Conservation (phyloP, 805 yeast genomes). For the Kuraishia floccosa region DNA sequence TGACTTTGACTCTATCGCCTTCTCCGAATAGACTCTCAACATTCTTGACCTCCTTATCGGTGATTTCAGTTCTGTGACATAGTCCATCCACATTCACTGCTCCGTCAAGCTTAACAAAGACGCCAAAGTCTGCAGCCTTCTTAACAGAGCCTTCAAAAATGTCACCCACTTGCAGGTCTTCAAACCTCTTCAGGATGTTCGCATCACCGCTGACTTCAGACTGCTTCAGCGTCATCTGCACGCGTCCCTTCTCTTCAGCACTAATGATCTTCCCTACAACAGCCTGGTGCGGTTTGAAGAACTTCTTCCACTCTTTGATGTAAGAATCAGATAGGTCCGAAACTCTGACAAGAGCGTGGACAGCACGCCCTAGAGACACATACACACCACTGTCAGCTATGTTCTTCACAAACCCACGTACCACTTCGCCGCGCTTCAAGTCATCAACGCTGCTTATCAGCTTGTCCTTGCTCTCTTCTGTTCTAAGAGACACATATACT, state of each 20-base stretch:
- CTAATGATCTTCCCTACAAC: slow-evolving; percentile 65
- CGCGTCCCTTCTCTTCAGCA: slow-evolving; percentile 48
- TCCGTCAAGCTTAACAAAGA: slow-evolving; percentile 71
- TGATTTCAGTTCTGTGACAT: slow-evolving; percentile 77
- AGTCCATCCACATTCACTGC: slow-evolving; percentile 71
- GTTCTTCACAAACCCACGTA: slow-evolving; percentile 72
- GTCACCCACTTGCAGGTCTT: slow-evolving; percentile 60
- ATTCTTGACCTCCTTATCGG: slow-evolving; percentile 55
- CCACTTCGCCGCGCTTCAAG: slow-evolving; percentile 56
- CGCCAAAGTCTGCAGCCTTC: slow-evolving; percentile 81
- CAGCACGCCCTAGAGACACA: slow-evolving; percentile 58
- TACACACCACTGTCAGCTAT: slow-evolving; percentile 69
- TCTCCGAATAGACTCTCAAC: slow-evolving; percentile 60
- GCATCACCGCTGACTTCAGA: slow-evolving; percentile 68
- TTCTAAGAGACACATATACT: slow-evolving; percentile 55
- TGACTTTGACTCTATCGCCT: slow-evolving; percentile 88
- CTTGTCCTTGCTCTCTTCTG: slow-evolving; percentile 37
- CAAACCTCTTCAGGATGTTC: slow-evolving; percentile 44
- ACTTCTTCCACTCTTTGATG: slow-evolving; percentile 81
- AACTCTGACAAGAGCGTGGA: slow-evolving; percentile 73
- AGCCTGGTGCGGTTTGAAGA: slow-evolving; percentile 56
- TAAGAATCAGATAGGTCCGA: slow-evolving; percentile 73
- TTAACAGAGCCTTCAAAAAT: slow-evolving; percentile 69
- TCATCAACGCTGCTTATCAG: slow-evolving; percentile 37
- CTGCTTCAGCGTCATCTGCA: slow-evolving; percentile 71